These are phyloP conservation scores for Ophiostoma novo-ulmi DNA, from an alignment of 2,329 filamentous ascomycete genomes.

Conservation along the genomic window DNA sequence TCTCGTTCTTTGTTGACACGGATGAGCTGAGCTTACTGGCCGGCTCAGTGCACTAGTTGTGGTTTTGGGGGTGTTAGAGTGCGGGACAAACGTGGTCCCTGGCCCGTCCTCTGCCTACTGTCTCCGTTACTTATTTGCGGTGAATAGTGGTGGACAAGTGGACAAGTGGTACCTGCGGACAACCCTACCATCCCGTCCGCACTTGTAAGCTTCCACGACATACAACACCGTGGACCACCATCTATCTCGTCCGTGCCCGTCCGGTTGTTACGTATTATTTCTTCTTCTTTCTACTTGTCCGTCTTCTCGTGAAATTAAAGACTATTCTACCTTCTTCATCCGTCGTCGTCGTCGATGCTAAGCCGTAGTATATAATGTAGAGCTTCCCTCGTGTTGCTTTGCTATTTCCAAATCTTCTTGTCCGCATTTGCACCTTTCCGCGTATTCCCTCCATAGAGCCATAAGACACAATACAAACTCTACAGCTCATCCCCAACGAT, in stretches of 20 bases:
- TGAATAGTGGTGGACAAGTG: background rate
- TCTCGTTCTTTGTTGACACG: background rate
- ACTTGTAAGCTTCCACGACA: background rate
- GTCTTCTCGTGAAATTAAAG: background rate
- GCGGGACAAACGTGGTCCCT: slow-evolving; percentile 11
- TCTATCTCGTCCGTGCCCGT: slow-evolving; percentile 11
- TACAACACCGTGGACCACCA: background rate
- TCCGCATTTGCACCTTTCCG: slow-evolving; percentile 5
- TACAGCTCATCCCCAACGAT: background rate
- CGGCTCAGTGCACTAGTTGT: background rate
- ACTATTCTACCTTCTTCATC: slow-evolving; percentile 1
- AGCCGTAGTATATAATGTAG: slow-evolving; percentile 8
- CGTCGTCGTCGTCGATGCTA: background rate
- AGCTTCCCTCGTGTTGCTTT: background rate
- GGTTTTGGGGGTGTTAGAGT: background rate
- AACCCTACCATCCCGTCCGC: background rate
- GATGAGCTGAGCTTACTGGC: background rate
- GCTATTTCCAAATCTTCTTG: background rate
- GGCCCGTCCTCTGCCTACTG: slow-evolving; percentile 6
- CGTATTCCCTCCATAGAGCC: background rate
- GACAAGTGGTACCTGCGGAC: slow-evolving; percentile 7
- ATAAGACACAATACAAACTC: background rate
- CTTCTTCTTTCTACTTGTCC: background rate
- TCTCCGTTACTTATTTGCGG: background rate
- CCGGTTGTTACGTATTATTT: background rate